These are phyloP conservation scores for Cornus florida DNA, from an alignment of 148 eudicot genomes.

Conservation along the genomic window DNA sequence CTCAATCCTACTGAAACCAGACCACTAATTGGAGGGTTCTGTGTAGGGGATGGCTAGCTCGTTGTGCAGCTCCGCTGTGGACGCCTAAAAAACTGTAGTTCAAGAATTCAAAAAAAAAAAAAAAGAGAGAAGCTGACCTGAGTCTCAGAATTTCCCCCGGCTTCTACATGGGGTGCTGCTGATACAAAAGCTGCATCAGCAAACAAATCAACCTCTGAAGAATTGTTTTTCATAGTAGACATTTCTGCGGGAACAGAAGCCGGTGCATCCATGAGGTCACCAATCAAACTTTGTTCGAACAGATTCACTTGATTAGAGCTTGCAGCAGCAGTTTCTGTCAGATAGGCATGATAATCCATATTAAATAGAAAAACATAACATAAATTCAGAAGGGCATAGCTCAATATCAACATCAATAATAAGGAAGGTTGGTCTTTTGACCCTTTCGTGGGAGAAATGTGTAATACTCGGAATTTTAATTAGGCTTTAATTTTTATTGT, in stretches of 20 bases:
- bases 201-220: constrained; percentile 82
- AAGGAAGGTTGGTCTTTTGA: too few species aligned
- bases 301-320: constrained; percentile 70
- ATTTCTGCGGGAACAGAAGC: constrained; percentile 45
- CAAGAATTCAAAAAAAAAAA: neutral
- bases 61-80: too few species aligned
- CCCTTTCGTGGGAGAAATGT: too few species aligned
- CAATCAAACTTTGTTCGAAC: constrained; percentile 69
- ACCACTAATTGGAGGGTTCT: too few species aligned
- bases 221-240: constrained; percentile 24
- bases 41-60: too few species aligned
- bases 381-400: neutral
- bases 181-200: constrained; percentile 96
- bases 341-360: constrained; percentile 16
- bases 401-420: neutral
- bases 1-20: too few species aligned
- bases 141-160: constrained; percentile 40
- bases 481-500: too few species aligned
- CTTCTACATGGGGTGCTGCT: constrained; percentile 54
- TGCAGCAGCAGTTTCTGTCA: constrained; percentile 62
- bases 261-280: constrained; percentile 73
- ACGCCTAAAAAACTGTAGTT: neutral
- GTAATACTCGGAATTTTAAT: too few species aligned
- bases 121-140: constrained; percentile 38
- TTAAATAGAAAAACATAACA: neutral